These are phyloP conservation scores for Silybum marianum DNA, from an alignment of 129 eudicot genomes.

Conservation along the genomic window DNA sequence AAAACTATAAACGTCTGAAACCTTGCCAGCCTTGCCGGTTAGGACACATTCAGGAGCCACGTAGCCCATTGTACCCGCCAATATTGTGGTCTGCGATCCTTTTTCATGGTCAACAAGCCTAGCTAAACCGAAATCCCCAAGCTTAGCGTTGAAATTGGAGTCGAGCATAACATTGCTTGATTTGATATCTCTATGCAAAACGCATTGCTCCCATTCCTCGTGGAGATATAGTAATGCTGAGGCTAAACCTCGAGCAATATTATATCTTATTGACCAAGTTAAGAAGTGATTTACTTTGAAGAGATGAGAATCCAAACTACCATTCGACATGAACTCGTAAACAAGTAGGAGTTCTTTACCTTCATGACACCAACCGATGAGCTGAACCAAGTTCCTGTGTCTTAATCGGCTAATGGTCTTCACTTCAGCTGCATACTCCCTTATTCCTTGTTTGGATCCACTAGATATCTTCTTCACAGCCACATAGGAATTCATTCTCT, in stretches of 20 bases:
- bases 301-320: conserved; percentile 48
- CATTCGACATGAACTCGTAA: conserved; percentile 32
- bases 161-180: conserved; percentile 56
- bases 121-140: conserved; percentile 60
- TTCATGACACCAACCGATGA: conserved; percentile 57
- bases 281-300: conserved; percentile 32
- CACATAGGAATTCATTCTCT: conserved; percentile 13
- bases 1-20: conserved; percentile 55
- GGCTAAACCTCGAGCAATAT: conserved; percentile 42
- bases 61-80: conserved; percentile 56
- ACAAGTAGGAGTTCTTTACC: conserved; percentile 33
- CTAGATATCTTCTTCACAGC: conserved; percentile 37
- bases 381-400: conserved; percentile 49
- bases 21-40: conserved; percentile 52
- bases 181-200: conserved; percentile 28
- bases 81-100: conserved; percentile 37
- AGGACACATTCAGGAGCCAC: conserved; percentile 49
- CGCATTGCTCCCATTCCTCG: conserved; percentile 47
- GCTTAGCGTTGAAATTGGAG: conserved; percentile 43
- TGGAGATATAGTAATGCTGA: conserved; percentile 50
- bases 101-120: conserved; percentile 50
- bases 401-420: conserved; percentile 47
- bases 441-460: conserved; percentile 44
- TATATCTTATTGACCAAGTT: conserved; percentile 40
- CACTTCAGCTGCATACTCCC: conserved; percentile 50